Conservation (phyloP, 2,329 filamentous ascomycete species). For the Zasmidium cellare region DNA sequence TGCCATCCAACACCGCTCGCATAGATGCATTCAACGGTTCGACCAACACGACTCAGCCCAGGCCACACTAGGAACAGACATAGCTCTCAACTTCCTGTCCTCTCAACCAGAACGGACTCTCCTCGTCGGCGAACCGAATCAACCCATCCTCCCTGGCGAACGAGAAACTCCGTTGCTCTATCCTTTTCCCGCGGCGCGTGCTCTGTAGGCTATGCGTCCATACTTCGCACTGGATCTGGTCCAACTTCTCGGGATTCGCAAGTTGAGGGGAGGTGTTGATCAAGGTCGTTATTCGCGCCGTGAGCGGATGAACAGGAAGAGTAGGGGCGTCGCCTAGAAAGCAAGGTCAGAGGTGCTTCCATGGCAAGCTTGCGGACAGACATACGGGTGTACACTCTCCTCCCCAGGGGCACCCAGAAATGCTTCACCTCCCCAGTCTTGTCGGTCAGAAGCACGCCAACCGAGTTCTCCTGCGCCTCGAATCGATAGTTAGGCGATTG, state of each 20-base stretch:
- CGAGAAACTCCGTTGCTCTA: conserved; percentile 15
- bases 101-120: conserved; percentile 30
- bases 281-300: conserved; percentile 31
- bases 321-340: conserved; percentile 27
- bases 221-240: conserved; percentile 24
- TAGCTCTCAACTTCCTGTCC: conserved; percentile 37
- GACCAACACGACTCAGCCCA: neutral
- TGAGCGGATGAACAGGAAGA: conserved; percentile 30
- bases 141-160: conserved; percentile 35
- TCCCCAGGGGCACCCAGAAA: conserved; percentile 33
- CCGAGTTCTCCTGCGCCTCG: conserved; percentile 30
- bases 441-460: conserved; percentile 31
- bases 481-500: conserved; percentile 7
- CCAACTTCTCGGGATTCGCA: conserved; percentile 24
- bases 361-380: neutral
- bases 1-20: neutral
- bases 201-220: conserved; percentile 15
- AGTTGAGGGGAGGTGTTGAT: conserved; percentile 25
- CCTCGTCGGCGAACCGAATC: conserved; percentile 32
- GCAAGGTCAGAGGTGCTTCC: neutral
- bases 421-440: conserved; percentile 24
- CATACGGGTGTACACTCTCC: conserved; percentile 29
- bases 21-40: neutral
- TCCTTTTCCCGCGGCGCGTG: conserved; percentile 2
- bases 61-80: conserved; percentile 28